These are phyloP conservation scores for Lactarius sp. DNA, from an alignment of 768 basidiomycete genomes.

Conservation along the genomic window DNA sequence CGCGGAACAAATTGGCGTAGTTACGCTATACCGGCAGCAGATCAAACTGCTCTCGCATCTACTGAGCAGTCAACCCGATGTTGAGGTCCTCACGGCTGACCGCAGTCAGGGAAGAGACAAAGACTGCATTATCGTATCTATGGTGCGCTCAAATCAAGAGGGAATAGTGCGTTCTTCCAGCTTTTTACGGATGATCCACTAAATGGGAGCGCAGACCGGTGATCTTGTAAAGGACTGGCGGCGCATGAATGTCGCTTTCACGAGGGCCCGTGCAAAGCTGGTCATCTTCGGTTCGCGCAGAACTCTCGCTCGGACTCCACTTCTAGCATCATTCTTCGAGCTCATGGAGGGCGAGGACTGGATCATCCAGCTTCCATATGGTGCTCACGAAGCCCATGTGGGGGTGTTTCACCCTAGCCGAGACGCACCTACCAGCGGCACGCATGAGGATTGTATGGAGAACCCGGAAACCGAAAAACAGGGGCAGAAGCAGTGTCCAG, in stretches of 20 bases:
- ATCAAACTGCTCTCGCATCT: constrained; percentile 79
- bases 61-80: constrained; percentile 46
- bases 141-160: constrained; percentile 82
- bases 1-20: constrained; percentile 74
- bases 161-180: constrained; percentile 51
- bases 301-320: constrained; percentile 58
- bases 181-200: background rate
- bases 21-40: constrained; percentile 93
- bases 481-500: constrained; percentile 30
- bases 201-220: constrained; percentile 55
- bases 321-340: constrained; percentile 70
- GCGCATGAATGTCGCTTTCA: constrained; percentile 94
- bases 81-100: constrained; percentile 91
- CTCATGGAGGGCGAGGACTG: constrained; percentile 70
- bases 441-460: constrained; percentile 13
- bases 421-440: constrained; percentile 12
- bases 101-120: constrained; percentile 94
- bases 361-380: constrained; percentile 55
- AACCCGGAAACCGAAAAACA: constrained; percentile 33
- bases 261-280: constrained; percentile 85
- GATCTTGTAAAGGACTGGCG: constrained; percentile 95
- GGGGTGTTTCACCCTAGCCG: constrained; percentile 39
- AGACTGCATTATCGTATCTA: constrained; percentile 87
- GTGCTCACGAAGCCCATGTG: constrained; percentile 40
- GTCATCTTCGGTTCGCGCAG: constrained; percentile 84